Base-by-base conservation (phyloP, 2,329 filamentous ascomycete genomes). In the Phyllosticta paracitricarpa region DNA sequence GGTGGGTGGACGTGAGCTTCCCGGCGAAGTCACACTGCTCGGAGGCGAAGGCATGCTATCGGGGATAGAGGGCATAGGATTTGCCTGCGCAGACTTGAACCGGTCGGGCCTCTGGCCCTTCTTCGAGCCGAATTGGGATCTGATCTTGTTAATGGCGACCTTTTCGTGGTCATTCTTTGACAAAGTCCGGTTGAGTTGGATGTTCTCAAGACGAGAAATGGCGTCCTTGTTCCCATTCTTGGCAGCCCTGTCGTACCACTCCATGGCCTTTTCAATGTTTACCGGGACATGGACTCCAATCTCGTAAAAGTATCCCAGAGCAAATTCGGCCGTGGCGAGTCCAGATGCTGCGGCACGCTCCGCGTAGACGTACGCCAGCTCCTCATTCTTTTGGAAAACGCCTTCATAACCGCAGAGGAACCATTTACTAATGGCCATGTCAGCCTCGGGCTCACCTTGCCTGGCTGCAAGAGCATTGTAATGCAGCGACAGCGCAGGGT, bases 381-480 rank as follows among this genome's bases (percentile, higher is more conserved):
- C 89, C 75, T 99, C 94, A 69, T 97, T 97, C 81, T 97, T 97
- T 63, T 89, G 84, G 70, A 99, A 97, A 6, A 95, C 82, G 24
- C 88, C 88, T 66, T 97, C 93, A 66, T 94, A 92, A 2, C 94
- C 94, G 69, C 96, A 97, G 28, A 99, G 81, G 71, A 97, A 99
- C 94, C 94, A 99, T 75, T 96, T 94, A 75, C 93, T 97, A 64
- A 99, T 91, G 28, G 93, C 91, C 76, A 99, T 89, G 63, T 96
- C 91, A 0, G 93, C 94, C 72, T 99, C 94, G 0, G 91, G 81
- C 68, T 97, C 91, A 19, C 92, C 93, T 76, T 97, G 94, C 65
- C 89, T 87, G 12, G 94, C 89, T 24, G 94, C 93, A 33, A 99
- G 81, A 48, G 91, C 90, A 70, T 97, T 97, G 78, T 99, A 99